Evolutionary conservation across 2,329 filamentous ascomycete species (phyloP).

Genomic region (Alternaria consortialis): DNA sequence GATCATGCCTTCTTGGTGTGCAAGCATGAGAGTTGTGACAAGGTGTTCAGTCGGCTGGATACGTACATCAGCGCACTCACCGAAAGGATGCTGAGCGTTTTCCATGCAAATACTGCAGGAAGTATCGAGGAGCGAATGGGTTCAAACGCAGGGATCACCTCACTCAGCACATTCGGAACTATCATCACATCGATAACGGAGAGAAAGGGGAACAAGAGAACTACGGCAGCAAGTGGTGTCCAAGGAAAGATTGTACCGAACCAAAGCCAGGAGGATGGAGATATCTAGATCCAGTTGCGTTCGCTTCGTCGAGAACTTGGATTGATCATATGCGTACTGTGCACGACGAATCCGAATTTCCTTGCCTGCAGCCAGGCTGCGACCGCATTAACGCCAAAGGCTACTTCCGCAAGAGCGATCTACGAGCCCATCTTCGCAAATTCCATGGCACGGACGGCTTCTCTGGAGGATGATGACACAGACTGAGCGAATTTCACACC

Average conservation of each 20-base stretch:
- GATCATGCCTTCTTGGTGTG: not conserved
- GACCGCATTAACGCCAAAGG: conserved; percentile 3
- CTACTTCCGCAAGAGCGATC: not conserved
- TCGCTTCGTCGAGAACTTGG: accelerated
- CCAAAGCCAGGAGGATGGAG: accelerated
- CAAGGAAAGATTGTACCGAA: accelerated
- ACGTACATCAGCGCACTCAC: not conserved
- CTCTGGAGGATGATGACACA: not conserved
- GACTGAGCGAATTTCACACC: not conserved
- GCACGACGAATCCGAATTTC: not conserved
- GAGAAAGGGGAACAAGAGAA: accelerated
- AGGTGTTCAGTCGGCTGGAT: not conserved
- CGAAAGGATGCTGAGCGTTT: not conserved
- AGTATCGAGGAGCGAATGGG: not conserved
- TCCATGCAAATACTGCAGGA: conserved; percentile 4
- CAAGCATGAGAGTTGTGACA: not conserved
- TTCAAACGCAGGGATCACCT: conserved; percentile 9
- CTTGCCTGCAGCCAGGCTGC: not conserved
- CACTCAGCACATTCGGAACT: not conserved
- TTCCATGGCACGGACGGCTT: not conserved
- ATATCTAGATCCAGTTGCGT: no score
- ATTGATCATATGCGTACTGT: not conserved
- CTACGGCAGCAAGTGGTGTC: not conserved
- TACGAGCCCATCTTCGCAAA: not conserved
- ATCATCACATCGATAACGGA: conserved; percentile 5